Conservation (phyloP, 805 yeast species). For the Saturnispora silvae region DNA sequence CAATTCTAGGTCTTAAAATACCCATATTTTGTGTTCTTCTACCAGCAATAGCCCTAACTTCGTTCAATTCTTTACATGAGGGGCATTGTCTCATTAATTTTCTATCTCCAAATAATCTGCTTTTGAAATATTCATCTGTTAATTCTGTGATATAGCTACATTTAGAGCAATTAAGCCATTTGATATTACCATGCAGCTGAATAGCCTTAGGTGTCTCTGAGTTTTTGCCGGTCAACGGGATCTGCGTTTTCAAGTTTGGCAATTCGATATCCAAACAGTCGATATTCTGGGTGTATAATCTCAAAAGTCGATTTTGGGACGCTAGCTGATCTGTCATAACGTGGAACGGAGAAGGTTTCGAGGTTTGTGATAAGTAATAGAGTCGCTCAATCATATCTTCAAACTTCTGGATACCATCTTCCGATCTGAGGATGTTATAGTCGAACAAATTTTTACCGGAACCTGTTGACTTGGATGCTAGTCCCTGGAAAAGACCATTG, state of each 20-base stretch:
- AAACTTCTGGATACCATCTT: slow-evolving; percentile 49
- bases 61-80: slow-evolving; percentile 51
- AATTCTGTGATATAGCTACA: slow-evolving; percentile 52
- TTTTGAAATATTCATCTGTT: slow-evolving; percentile 38
- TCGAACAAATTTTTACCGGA: slow-evolving; percentile 60
- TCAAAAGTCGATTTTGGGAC: slow-evolving; percentile 47
- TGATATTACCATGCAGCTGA: slow-evolving; percentile 79
- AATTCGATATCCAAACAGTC: slow-evolving; percentile 67
- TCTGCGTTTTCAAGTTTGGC: slow-evolving; percentile 35
- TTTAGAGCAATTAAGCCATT: slow-evolving; percentile 63
- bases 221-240: slow-evolving; percentile 33
- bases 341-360: slow-evolving; percentile 73
- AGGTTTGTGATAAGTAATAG: slow-evolving; percentile 39
- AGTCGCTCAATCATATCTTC: slow-evolving; percentile 65
- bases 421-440: slow-evolving; percentile 60
- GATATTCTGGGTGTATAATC: slow-evolving; percentile 83
- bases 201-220: slow-evolving; percentile 41
- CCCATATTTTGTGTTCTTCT: slow-evolving; percentile 57
- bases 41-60: slow-evolving; percentile 47
- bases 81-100: slow-evolving; percentile 46
- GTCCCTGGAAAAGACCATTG: slow-evolving; percentile 58
- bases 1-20: slow-evolving; percentile 52
- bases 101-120: slow-evolving; percentile 12
- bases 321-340: slow-evolving; percentile 49
- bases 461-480: slow-evolving; percentile 30